Evolutionary conservation across 2,329 filamentous ascomycete genomes (phyloP), one percentile per base, ranked within the genome.

Genomic region (Lecanicillium sp.): DNA sequence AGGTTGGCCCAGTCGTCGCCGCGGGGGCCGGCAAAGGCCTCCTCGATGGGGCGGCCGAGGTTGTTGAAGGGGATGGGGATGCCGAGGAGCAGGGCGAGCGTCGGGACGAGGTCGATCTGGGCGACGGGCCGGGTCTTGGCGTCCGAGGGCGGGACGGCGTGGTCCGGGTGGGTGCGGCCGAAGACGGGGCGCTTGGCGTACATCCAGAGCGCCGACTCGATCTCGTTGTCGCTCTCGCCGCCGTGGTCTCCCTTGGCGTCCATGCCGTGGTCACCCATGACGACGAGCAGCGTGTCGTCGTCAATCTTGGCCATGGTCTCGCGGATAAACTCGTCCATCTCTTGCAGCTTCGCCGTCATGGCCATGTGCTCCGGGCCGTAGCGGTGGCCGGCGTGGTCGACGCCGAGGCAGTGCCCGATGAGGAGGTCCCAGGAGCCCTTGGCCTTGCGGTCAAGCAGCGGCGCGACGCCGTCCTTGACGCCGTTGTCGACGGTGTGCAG

Each of bases 221-320:
- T 81, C 64, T 98, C 93, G 54, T 97, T 90, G 56, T 96, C 88
- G 26, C 91, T 96, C 70, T 98, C 93, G 47, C 93, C 93, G n/a
- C 93, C 93, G 61, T 98, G 93, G 56, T 98, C 93, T 15, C 93
- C 93, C 69, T 98, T 97, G 52, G 79, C 74, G 65, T 98, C 93
- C 93, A 98, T 98, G 10, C 93, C 93, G 62, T 98, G 93, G 63
- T 98, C 93, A n/a, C 93, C 93, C 89, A 98, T 95, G 12, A 98
- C 87, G 17, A 98, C 82, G 29, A 98, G 72, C 19, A 98, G 72
- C 0, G 93, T 98, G 48, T 88, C 72, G 45, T 96, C 86, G 57
- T 95, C 91, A 15, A 98, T 71, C 3, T 72, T 71, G 1, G 78
- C 72, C 3, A 87, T 82, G 46, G 97, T 73, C 21, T 84, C 75